Evolutionary conservation across 805 yeast genomes (phyloP).

Genomic region (Saccharomycopsis amapae): DNA sequence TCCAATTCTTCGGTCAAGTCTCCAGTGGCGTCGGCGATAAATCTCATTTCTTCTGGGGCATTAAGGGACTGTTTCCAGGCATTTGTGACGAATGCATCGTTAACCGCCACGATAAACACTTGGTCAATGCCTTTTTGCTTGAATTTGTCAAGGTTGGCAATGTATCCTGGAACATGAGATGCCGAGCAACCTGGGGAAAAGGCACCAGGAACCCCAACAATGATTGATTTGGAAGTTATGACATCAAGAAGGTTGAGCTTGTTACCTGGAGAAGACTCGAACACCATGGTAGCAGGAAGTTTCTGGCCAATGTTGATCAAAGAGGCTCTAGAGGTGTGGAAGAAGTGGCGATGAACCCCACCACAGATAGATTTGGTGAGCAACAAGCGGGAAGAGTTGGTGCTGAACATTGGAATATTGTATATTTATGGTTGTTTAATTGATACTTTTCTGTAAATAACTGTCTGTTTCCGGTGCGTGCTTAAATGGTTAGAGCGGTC

Average conservation of each 20-base stretch:
- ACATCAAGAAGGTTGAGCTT: conserved; percentile 30
- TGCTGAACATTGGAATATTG: no score
- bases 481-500: no score
- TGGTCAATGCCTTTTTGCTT: conserved; percentile 57
- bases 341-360: conserved; percentile 1
- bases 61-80: conserved; percentile 62
- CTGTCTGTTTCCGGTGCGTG: no score
- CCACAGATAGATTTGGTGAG: no score
- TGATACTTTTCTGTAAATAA: no score
- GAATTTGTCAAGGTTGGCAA: conserved; percentile 44
- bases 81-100: conserved; percentile 78
- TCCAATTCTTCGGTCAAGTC: conserved; percentile 62
- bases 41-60: conserved; percentile 35
- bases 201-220: conserved; percentile 69
- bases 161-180: conserved; percentile 67
- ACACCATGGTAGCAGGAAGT: conserved; percentile 49
- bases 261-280: conserved; percentile 16
- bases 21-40: conserved; percentile 77
- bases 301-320: conserved; percentile 48
- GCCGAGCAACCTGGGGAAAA: conserved; percentile 76
- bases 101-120: conserved; percentile 67
- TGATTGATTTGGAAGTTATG: conserved; percentile 35
- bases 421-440: no score
- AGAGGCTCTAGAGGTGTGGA: not conserved
- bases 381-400: no score